phyloP scores from a whole-genome alignment of 2,329 filamentous ascomycete species.

The Fusarium sp. region DNA sequence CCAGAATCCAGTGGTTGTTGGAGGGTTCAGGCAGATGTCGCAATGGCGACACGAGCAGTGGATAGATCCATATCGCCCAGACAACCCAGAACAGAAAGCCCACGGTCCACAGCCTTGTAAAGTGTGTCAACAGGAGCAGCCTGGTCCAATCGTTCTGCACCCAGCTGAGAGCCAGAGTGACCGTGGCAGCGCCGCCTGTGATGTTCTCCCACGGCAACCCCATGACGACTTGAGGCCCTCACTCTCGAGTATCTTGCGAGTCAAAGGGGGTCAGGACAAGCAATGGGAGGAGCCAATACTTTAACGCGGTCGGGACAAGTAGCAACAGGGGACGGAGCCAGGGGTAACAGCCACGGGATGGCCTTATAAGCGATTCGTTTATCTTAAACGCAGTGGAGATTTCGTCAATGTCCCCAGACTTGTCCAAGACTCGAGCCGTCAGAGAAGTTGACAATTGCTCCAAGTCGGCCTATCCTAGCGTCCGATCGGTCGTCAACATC shows the following conservation, averaged over 20 bases:
- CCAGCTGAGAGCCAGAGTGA: conserved; percentile 34
- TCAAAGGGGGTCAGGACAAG: background rate
- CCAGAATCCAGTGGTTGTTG: conserved; percentile 58
- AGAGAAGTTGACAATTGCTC: conserved; percentile 24
- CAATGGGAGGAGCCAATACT: background rate
- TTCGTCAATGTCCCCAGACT: background rate
- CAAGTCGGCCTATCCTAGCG: background rate
- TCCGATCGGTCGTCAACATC: conserved; percentile 34
- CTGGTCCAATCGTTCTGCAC: conserved; percentile 44
- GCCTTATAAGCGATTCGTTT: conserved; percentile 41
- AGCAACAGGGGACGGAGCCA: conserved; percentile 17
- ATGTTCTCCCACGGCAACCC: conserved; percentile 39
- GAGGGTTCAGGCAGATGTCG: conserved; percentile 59
- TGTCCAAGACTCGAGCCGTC: conserved; percentile 27
- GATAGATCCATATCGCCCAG: conserved; percentile 62
- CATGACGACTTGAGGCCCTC: conserved; percentile 27
- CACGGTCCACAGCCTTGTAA: conserved; percentile 50
- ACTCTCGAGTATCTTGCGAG: background rate
- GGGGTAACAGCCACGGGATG: conserved; percentile 26
- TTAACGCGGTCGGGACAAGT: conserved; percentile 3
- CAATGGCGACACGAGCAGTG: conserved; percentile 62
- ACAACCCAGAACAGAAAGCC: conserved; percentile 51
- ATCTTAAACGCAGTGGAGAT: conserved; percentile 31
- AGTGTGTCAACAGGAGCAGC: conserved; percentile 47
- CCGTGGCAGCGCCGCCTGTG: conserved; percentile 41